These are phyloP conservation scores for Letharia columbiana DNA, from an alignment of 495 filamentous ascomycete species.

Conservation along the genomic window DNA sequence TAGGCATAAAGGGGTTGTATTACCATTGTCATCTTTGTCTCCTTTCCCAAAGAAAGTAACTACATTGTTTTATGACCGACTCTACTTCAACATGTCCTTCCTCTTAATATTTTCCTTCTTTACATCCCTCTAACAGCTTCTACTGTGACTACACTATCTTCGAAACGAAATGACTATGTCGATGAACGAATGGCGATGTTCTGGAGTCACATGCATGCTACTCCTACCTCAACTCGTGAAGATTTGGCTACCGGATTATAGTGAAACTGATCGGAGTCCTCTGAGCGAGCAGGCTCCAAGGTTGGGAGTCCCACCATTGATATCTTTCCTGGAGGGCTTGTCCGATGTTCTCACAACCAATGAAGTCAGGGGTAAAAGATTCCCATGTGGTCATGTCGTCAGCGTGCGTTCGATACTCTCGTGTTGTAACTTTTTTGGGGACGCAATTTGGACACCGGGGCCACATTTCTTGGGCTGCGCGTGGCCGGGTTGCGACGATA, in stretches of 20 bases:
- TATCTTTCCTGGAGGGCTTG: neutral
- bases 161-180: neutral
- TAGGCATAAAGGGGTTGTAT: neutral
- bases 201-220: neutral
- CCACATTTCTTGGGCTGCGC: neutral
- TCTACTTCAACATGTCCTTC: neutral
- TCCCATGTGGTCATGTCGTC: neutral
- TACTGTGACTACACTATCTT: neutral
- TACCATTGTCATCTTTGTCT: neutral
- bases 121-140: neutral
- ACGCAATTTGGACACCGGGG: neutral
- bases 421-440: neutral
- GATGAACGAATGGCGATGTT: neutral
- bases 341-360: neutral
- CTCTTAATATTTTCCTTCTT: neutral
- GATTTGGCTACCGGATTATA: neutral
- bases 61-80: neutral
- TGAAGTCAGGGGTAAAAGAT: neutral
- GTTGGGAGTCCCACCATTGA: neutral
- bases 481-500: neutral
- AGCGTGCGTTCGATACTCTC: neutral
- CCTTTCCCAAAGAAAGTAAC: neutral
- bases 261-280: neutral
- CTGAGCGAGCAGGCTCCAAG: neutral
- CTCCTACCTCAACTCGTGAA: neutral